Evolutionary conservation across 31 red algal genomes (phyloP), one percentile per base, ranked within the genome.

Genomic region (Asparagopsis taxiformis): DNA sequence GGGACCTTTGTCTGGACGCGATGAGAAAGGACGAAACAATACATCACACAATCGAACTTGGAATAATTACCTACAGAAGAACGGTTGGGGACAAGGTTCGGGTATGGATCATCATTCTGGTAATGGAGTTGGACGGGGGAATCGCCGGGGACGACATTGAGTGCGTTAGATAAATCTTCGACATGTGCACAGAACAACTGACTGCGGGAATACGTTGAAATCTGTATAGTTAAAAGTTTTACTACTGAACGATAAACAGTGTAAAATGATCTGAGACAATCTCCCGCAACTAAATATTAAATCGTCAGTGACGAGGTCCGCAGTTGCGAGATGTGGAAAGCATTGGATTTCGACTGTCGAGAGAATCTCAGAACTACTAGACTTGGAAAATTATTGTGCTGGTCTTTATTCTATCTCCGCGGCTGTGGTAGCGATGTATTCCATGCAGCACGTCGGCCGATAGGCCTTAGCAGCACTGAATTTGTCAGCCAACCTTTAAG

Each of bases 401-500:
- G n/a, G n/a, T n/a, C 15, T 53, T 16, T 31, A 19, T 31, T 31
- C 46, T 56, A 83, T 29, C 67, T 59, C 7, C 55, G 65, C 1
- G 67, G 51, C 29, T 68, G 57, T 10, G 53, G 19, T 24, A 83
- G 32, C 2, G 77, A 68, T 36, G 44, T 75, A 32, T 51, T 68
- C 91, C 91, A 94, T 36, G 73, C 55, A 29, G 80, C 91, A 1
- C 91, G 70, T 11, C 91, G 77, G 36, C 82, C 83, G 33, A 88
- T 77, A 4, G 91, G 84, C 51, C 91, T 43, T 28, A 94, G 56
- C 24, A 94, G 51, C 25, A 89, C 91, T 16, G 75, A 82, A 63
- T 88, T 80, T 44, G 78, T 88, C 22, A 79, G 58, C 76, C 84
- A 94, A 17, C 91, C 91, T 31, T 64, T 76, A 44, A 66, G 23